Conservation (phyloP, 108 stramenopile species). For the Skeletonema costatum region DNA sequence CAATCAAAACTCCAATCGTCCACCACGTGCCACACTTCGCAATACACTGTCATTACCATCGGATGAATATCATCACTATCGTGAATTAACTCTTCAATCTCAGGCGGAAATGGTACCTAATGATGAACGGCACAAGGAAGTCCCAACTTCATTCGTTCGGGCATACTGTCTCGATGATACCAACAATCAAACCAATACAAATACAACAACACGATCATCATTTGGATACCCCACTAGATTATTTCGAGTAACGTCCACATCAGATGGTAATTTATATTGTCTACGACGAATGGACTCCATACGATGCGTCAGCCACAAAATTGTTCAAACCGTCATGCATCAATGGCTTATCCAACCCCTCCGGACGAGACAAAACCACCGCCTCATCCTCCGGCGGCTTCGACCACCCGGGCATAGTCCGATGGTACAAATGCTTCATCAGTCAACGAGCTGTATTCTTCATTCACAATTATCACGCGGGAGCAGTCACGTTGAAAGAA, state of each 20-base stretch:
- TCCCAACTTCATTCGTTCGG: constrained; percentile 46
- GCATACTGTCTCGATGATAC: constrained; percentile 49
- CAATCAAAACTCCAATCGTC: constrained; percentile 9
- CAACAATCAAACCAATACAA: neutral
- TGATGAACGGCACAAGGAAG: constrained; percentile 65
- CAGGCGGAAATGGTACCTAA: constrained; percentile 66
- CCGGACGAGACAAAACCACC: constrained; percentile 7
- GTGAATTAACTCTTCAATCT: constrained; percentile 59
- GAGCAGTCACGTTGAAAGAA: constrained; percentile 72
- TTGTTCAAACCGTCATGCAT: constrained; percentile 72
- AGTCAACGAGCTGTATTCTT: constrained; percentile 91
- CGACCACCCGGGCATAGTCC: constrained; percentile 76
- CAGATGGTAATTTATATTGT: constrained; percentile 81
- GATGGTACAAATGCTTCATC: constrained; percentile 77
- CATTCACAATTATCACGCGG: constrained; percentile 86
- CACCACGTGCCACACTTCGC: constrained; percentile 51
- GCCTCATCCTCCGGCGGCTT: constrained; percentile 8
- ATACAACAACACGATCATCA: constrained; percentile 60
- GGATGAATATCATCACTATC: constrained; percentile 60
- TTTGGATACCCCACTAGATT: constrained; percentile 77
- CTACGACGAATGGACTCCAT: constrained; percentile 90
- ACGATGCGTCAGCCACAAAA: constrained; percentile 75
- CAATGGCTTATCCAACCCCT: constrained; percentile 52
- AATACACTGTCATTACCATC: constrained; percentile 56
- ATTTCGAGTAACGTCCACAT: constrained; percentile 69